Conservation (phyloP, 2,329 filamentous ascomycete species). For the Amylocarpus encephaloides region DNA sequence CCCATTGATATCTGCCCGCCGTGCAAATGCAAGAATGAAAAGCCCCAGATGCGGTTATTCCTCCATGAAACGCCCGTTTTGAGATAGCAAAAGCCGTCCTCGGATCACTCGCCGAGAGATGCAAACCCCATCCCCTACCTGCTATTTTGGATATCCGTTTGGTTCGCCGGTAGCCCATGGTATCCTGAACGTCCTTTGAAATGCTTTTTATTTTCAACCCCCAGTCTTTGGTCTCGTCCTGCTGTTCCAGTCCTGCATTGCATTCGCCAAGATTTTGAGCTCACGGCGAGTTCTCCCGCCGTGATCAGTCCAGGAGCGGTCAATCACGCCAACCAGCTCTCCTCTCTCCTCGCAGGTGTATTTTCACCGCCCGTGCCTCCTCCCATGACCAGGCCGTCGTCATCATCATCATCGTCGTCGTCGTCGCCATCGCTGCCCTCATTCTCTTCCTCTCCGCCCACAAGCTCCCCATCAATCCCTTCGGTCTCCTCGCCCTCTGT, state of each 20-base stretch:
- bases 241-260: not conserved
- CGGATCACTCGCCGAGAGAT: no score
- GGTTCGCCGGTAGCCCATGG: no score
- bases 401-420: constrained; percentile 39
- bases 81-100: no score
- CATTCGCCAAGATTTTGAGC: not conserved
- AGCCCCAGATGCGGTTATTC: no score
- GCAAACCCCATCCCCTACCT: no score
- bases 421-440: constrained; percentile 35
- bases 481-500: constrained; percentile 26
- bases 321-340: constrained; percentile 29
- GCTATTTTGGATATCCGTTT: no score
- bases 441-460: constrained; percentile 29
- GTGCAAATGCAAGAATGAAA: no score
- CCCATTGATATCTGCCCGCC: no score
- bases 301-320: not conserved
- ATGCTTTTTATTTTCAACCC: not conserved
- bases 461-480: constrained; percentile 15
- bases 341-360: constrained; percentile 28
- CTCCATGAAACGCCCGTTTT: no score
- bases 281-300: not conserved
- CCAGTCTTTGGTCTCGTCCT: not conserved
- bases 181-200: not conserved
- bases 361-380: constrained; percentile 19
- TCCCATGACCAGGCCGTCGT: constrained; percentile 34